Evolutionary conservation across 331 rosid genomes (phyloP).

Genomic region (Quercus lobata): DNA sequence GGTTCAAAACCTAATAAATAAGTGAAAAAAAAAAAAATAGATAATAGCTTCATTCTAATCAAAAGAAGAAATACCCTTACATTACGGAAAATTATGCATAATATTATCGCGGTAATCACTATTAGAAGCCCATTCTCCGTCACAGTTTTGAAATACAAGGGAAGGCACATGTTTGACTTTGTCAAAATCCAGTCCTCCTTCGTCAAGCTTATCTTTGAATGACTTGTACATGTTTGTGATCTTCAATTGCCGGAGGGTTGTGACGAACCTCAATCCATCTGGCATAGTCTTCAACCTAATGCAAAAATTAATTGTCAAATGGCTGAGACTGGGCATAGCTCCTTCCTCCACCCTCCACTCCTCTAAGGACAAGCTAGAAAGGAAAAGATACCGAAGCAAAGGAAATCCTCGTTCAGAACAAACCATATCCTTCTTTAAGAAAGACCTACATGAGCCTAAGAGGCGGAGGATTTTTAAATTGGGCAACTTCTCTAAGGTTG

Average conservation of each 20-base stretch:
- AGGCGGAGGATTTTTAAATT: conserved; percentile 39
- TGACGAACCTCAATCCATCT: conserved; percentile 34
- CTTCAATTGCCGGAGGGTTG: background rate
- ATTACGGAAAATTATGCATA: too few relatives aligned
- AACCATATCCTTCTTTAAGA: background rate
- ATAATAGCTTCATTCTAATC: too few relatives aligned
- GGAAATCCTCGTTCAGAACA: conserved; percentile 35
- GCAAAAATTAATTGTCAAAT: conserved; percentile 26
- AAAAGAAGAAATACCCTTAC: too few relatives aligned
- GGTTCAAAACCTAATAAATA: too few relatives aligned
- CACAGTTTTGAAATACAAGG: too few relatives aligned
- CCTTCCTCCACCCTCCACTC: conserved; percentile 43
- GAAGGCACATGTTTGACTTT: too few relatives aligned
- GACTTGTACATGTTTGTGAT: accelerated
- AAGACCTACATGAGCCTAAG: background rate
- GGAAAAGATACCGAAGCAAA: conserved; percentile 28
- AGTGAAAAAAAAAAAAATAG: too few relatives aligned
- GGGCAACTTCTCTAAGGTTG: too few relatives aligned
- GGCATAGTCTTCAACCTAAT: background rate
- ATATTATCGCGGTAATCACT: too few relatives aligned
- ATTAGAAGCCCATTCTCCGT: too few relatives aligned
- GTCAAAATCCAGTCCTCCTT: background rate
- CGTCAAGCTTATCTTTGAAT: conserved; percentile 31
- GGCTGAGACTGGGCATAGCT: background rate
- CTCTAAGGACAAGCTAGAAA: background rate